Evolutionary conservation across 1,139 yeast species (phyloP).

Genomic region (Scheffersomyces stambukii): DNA sequence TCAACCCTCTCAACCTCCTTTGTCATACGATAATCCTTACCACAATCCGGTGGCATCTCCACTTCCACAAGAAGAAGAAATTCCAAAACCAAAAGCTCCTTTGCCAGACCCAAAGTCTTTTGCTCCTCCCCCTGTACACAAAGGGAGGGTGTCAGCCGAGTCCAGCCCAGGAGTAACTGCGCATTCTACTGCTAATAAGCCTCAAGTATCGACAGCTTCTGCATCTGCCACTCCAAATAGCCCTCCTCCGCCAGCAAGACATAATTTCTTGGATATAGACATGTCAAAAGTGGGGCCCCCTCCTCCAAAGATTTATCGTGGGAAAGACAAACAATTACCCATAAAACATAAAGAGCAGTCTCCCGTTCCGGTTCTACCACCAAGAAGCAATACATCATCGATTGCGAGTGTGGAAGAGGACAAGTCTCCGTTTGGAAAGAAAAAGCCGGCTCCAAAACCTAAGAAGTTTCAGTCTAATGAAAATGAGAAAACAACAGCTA

Average conservation of each 20-base stretch:
- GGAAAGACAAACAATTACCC: slow-evolving; percentile 2
- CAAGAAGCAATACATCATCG: neutral
- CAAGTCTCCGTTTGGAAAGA: neutral
- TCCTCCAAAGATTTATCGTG: slow-evolving; percentile 9
- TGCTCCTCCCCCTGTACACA: slow-evolving; percentile 48
- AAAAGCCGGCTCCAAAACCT: slow-evolving; percentile 16
- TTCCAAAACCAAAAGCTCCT: slow-evolving; percentile 16
- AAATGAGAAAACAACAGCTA: neutral
- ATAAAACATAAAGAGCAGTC: neutral
- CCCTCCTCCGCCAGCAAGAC: slow-evolving; percentile 3
- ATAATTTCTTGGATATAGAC: slow-evolving; percentile 4
- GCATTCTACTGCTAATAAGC: too few species aligned
- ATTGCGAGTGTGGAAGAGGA: too few species aligned
- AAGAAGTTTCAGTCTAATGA: slow-evolving; percentile 7
- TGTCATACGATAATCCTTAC: slow-evolving; percentile 4
- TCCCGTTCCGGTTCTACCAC: neutral
- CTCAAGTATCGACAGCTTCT: neutral
- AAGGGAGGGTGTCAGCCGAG: too few species aligned
- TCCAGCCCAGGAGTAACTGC: too few species aligned
- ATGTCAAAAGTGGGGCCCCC: slow-evolving; percentile 7
- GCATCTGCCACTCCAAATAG: neutral
- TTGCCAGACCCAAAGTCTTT: slow-evolving; percentile 37
- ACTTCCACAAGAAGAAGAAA: slow-evolving; percentile 4
- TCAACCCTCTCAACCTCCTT: slow-evolving; percentile 5
- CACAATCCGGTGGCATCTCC: slow-evolving; percentile 3